A percentile compares a stretch with the other conserved stretches of the same genome.
Evolutionary conservation across 306 rosid genomes (phyloP).

Genomic region (Begonia loranthoides): DNA sequence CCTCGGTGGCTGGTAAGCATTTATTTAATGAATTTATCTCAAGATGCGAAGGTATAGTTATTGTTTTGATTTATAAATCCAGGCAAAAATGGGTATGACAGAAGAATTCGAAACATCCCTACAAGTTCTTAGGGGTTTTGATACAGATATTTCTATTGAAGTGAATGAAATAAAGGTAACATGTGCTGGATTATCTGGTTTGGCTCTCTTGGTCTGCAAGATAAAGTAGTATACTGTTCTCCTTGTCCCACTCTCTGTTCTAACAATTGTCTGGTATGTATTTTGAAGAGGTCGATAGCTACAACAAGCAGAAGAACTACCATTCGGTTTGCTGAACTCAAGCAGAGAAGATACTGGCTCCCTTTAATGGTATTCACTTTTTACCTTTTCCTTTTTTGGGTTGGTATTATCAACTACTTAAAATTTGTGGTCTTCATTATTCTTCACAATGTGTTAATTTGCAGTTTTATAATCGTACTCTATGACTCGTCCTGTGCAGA

Average conservation of each 20-base stretch:
- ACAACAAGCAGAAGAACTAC: constrained; percentile 49
- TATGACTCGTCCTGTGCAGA: constrained; percentile 35
- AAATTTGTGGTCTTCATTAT: constrained; percentile 12
- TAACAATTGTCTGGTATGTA: background rate
- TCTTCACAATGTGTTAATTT: constrained; percentile 10
- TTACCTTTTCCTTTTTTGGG: background rate
- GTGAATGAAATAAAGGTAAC: constrained; percentile 68
- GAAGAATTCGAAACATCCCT: constrained; percentile 84
- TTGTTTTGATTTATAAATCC: constrained; percentile 10
- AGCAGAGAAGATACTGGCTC: constrained; percentile 79
- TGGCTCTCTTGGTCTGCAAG: no score
- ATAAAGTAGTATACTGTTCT: background rate
- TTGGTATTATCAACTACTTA: background rate
- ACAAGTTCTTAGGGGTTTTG: constrained; percentile 94
- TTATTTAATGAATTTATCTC: constrained; percentile 7
- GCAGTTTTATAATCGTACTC: constrained; percentile 11
- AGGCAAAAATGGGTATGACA: constrained; percentile 99
- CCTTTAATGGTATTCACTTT: constrained; percentile 56
- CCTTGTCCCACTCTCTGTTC: background rate
- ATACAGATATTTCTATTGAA: constrained; percentile 72
- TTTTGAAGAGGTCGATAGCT: constrained; percentile 61
- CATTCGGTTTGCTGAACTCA: constrained; percentile 62
- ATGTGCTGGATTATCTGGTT: background rate
- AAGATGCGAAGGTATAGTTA: constrained; percentile 1
- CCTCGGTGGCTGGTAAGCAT: constrained; percentile 92